Base-by-base conservation (phyloP, 257 asterid genomes). In the Galeopsis tetrahit region DNA sequence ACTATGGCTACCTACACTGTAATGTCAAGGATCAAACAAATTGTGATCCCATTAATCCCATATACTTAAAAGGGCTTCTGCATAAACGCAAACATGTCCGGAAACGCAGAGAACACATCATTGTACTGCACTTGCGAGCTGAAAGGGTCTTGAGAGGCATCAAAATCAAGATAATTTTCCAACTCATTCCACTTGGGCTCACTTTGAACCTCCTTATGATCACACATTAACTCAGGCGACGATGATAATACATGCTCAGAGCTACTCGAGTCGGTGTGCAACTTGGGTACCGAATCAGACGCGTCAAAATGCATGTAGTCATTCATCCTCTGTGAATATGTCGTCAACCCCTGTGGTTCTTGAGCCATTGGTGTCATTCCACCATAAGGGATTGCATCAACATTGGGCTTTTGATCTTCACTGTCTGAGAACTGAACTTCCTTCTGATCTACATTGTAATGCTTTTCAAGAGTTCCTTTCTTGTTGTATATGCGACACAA, bases 401-500 rank as follows among this genome's bases (percentile, higher is more conserved):
- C 36, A 4, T 71, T 66, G 7, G 89, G 89, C 75, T 84, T 84
- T 10, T 79, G 83, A 11, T 85, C 89, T 56, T 82, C 89, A 49
- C 64, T 73, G 33, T 85, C 85, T 0, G 89, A 85, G 62, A 85
- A 82, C 15, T 85, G 82, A 39, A 82, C 81, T 8, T 70, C 81
- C 56, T 66, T 77, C 55, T 81, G 77, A 34, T 82, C 84, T 34
- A 81, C 79, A n/a, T 70, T 74, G 81, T 60, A 70, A 68, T 85
- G 87, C 71, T 80, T 86, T 32, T 86, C 88, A 0, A 80, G 75
- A 13, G 85, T 76, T 72, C 89, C 85, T 70, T 86, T 86, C 88
- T 86, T 86, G 82, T 86, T 86, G 85, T 86, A 86, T 67, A 86
- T 81, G 51, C 91, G 87, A 68, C 91, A 86, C 32, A 86, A 73